phyloP scores from a whole-genome alignment of 2,329 filamentous ascomycete genomes.

The Chaetomiaceae sp. region DNA sequence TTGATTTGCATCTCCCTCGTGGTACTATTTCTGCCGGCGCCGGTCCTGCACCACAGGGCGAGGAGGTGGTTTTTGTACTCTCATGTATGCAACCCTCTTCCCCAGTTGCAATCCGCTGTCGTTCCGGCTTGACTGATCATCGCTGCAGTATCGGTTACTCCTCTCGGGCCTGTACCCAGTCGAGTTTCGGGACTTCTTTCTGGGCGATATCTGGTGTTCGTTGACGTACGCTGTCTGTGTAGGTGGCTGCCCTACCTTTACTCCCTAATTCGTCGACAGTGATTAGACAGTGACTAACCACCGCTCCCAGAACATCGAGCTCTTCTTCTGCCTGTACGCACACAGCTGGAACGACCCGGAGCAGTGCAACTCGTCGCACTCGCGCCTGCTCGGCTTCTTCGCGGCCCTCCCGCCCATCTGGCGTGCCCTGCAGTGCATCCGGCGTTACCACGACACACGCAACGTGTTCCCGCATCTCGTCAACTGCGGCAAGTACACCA shows the following conservation, averaged over 20 bases:
- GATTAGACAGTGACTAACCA: constrained; percentile 9
- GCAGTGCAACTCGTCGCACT: constrained; percentile 82
- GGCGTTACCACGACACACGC: constrained; percentile 80
- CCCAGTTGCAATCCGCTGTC: neutral
- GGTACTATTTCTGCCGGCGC: constrained; percentile 72
- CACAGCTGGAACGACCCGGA: constrained; percentile 66
- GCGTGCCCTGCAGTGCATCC: constrained; percentile 85
- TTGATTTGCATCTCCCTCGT: constrained; percentile 64
- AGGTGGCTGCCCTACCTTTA: constrained; percentile 37
- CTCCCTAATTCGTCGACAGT: neutral
- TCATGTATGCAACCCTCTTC: constrained; percentile 64
- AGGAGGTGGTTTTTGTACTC: constrained; percentile 85
- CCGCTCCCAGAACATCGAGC: constrained; percentile 66
- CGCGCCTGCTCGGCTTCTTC: constrained; percentile 81
- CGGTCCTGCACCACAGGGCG: constrained; percentile 68
- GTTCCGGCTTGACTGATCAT: constrained; percentile 28
- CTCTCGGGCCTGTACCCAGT: constrained; percentile 86
- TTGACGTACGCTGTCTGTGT: constrained; percentile 85
- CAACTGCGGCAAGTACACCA: constrained; percentile 87
- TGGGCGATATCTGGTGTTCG: constrained; percentile 97
- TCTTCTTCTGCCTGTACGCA: constrained; percentile 95
- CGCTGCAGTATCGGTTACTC: constrained; percentile 71
- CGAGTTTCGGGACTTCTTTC: constrained; percentile 95
- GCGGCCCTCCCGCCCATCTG: constrained; percentile 78
- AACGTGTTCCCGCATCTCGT: constrained; percentile 89